Conservation (phyloP, 176 grass and related monocot genomes). For the Zoysia japonica region DNA sequence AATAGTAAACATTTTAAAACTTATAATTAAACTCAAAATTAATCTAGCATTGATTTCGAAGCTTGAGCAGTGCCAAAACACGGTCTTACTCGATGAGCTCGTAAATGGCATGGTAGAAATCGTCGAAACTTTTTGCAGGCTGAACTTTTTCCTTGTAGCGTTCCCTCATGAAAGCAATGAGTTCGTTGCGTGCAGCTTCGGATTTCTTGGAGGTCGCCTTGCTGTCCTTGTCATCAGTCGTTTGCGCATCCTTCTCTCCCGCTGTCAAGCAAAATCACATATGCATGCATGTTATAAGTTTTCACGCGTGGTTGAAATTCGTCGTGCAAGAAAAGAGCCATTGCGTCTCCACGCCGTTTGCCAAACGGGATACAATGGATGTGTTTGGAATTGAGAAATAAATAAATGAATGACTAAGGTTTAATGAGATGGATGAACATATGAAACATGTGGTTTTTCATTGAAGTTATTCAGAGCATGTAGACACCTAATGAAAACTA, state of each 20-base stretch:
- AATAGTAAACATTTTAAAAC: too few species aligned
- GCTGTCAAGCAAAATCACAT: constrained; percentile 17
- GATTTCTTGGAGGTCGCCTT: constrained; percentile 4
- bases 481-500: neutral
- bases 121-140: neutral
- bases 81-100: constrained; percentile 54
- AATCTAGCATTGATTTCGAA: neutral
- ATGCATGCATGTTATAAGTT: too few species aligned
- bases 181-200: neutral
- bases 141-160: neutral
- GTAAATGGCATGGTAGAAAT: constrained; percentile 69
- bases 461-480: neutral
- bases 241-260: neutral
- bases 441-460: too few species aligned
- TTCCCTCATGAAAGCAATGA: neutral
- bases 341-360: neutral
- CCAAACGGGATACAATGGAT: too few species aligned
- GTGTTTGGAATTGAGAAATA: too few species aligned
- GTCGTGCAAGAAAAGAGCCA: neutral
- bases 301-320: neutral
- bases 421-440: too few species aligned
- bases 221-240: neutral
- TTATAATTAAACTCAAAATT: neutral
- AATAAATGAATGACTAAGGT: too few species aligned
- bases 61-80: neutral